These are phyloP conservation scores for Oemleria cerasiformis DNA, from an alignment of 306 rosid species.

Conservation along the genomic window DNA sequence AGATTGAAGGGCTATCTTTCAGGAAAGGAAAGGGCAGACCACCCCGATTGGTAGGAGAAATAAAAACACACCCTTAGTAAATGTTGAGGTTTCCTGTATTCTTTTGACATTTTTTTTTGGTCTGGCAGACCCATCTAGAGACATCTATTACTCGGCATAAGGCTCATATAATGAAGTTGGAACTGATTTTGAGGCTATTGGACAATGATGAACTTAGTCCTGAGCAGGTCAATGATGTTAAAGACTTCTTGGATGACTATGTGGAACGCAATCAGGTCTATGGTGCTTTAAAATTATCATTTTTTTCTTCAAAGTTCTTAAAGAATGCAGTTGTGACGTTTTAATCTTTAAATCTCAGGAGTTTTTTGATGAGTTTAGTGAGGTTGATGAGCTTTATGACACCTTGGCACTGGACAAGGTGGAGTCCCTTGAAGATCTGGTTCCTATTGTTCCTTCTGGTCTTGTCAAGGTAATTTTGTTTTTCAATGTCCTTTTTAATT, in stretches of 20 bases:
- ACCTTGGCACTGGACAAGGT: conserved; percentile 85
- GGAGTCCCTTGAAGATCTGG: conserved; percentile 93
- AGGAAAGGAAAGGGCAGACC: conserved; percentile 91
- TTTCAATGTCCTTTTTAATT: neutral
- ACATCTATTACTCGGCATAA: conserved; percentile 90
- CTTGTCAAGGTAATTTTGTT: conserved; percentile 62
- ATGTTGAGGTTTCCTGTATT: conserved; percentile 26
- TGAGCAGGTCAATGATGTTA: conserved; percentile 94
- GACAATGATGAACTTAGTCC: conserved; percentile 96
- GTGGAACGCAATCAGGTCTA: conserved; percentile 94
- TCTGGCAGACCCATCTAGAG: conserved; percentile 72
- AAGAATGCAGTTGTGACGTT: neutral
- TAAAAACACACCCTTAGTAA: conserved; percentile 8
- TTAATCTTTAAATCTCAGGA: conserved; percentile 41
- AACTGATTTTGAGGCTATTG: conserved; percentile 79
- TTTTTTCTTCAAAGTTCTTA: neutral
- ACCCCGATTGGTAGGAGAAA: conserved; percentile 77
- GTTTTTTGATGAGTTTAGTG: conserved; percentile 82
- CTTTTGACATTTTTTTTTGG: neutral
- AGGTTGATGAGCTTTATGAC: conserved; percentile 87
- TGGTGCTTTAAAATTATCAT: conserved; percentile 20
- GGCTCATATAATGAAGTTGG: conserved; percentile 97
- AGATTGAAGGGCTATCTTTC: conserved; percentile 87
- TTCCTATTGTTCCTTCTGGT: conserved; percentile 63
- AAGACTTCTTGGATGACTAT: conserved; percentile 91